These are phyloP conservation scores for Mycosarcoma maydis DNA, from an alignment of 1,284 basidiomycete species.

Conservation along the genomic window DNA sequence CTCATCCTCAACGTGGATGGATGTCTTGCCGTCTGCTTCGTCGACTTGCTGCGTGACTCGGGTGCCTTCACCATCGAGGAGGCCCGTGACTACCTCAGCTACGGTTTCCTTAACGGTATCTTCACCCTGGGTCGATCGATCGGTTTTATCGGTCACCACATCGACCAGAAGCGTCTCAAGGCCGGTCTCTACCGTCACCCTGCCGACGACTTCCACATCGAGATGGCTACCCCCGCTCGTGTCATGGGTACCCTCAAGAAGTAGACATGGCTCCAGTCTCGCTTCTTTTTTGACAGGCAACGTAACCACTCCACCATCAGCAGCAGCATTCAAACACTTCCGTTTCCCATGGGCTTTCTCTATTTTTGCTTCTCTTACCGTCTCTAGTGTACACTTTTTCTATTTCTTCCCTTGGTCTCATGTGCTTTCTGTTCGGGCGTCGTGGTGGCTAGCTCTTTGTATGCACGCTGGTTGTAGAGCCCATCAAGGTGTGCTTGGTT, in stretches of 20 bases:
- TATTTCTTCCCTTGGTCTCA: constrained; percentile 12
- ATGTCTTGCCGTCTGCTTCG: constrained; percentile 97
- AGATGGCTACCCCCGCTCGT: constrained; percentile 61
- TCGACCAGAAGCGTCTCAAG: constrained; percentile 85
- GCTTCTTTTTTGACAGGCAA: not conserved
- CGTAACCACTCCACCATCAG: not conserved
- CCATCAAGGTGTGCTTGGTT: constrained; percentile 1
- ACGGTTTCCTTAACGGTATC: constrained; percentile 91
- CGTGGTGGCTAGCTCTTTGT: constrained; percentile 1
- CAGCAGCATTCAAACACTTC: constrained; percentile 19
- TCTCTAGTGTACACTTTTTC: constrained; percentile 33
- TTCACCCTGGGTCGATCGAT: constrained; percentile 97
- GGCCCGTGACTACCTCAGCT: constrained; percentile 93
- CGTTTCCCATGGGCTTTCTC: constrained; percentile 16
- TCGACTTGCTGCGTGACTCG: constrained; percentile 89
- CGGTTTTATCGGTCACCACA: constrained; percentile 93
- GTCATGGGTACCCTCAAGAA: constrained; percentile 58
- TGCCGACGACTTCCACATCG: constrained; percentile 68
- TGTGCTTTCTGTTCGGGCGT: constrained; percentile 8
- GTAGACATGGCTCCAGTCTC: constrained; percentile 3
- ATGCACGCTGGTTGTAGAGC: not conserved
- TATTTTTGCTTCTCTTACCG: not conserved
- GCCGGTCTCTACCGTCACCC: constrained; percentile 66
- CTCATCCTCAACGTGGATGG: constrained; percentile 78
- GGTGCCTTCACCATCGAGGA: constrained; percentile 96